A percentile compares a stretch with the other conserved stretches of the same genome.
These are phyloP conservation scores for Butyriboletus appendiculatus DNA, from an alignment of 1,284 basidiomycete species.

Conservation along the genomic window DNA sequence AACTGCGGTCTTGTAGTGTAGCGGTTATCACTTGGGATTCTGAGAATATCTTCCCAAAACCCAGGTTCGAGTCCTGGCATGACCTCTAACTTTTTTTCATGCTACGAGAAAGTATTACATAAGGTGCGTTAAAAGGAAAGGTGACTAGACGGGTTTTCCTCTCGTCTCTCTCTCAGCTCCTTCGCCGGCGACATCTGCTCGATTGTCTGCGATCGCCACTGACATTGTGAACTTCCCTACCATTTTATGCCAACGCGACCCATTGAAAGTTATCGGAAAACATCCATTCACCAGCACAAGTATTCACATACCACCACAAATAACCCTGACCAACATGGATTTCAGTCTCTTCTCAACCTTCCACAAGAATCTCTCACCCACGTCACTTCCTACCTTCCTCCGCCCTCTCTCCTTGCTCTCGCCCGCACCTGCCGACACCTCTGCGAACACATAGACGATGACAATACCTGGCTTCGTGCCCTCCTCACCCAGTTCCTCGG, in stretches of 20 bases:
- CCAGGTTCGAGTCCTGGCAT: constrained; percentile 29
- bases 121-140: background rate
- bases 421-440: constrained; percentile 57
- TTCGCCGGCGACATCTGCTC: constrained; percentile 20
- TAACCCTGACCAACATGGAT: constrained; percentile 52
- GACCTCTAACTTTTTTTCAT: constrained; percentile 6
- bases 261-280: constrained; percentile 19
- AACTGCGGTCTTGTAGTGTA: constrained; percentile 46
- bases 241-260: constrained; percentile 35
- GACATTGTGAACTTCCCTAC: constrained; percentile 3
- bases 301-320: background rate
- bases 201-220: constrained; percentile 27
- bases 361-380: constrained; percentile 78
- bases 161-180: constrained; percentile 8
- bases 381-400: constrained; percentile 77
- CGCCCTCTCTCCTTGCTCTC: constrained; percentile 61
- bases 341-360: constrained; percentile 44
- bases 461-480: constrained; percentile 85
- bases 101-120: constrained; percentile 4
- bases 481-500: constrained; percentile 72
- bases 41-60: constrained; percentile 35
- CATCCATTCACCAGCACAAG: constrained; percentile 3
- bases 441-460: constrained; percentile 69
- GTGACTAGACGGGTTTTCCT: background rate
- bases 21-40: constrained; percentile 63